These are phyloP conservation scores for Ephemerocybe angulata DNA, from an alignment of 768 basidiomycete species.

Conservation along the genomic window DNA sequence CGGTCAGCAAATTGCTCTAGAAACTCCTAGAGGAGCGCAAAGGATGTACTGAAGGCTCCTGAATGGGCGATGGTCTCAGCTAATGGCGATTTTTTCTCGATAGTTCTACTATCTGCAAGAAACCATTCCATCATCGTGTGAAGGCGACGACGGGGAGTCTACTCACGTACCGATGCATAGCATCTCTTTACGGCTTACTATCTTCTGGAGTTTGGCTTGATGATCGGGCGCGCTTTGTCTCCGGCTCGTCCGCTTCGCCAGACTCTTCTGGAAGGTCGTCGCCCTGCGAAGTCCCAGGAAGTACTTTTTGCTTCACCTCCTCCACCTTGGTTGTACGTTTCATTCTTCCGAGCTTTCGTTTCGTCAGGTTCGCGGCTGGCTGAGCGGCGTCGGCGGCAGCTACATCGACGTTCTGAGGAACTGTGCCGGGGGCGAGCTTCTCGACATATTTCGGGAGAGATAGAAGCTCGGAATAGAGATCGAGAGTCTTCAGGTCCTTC, in stretches of 20 bases:
- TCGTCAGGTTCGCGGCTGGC: conserved; percentile 30
- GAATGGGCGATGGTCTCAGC: too few species aligned
- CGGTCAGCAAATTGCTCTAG: too few species aligned
- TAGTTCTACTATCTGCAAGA: too few species aligned
- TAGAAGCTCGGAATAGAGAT: conserved; percentile 56
- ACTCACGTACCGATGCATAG: too few species aligned
- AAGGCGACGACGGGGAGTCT: too few species aligned
- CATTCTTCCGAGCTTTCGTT: conserved; percentile 46
- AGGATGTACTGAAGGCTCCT: too few species aligned
- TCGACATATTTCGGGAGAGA: conserved; percentile 60
- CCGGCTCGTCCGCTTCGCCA: neutral
- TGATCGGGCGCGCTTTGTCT: neutral
- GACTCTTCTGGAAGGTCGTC: neutral
- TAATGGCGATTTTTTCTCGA: too few species aligned
- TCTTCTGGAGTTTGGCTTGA: neutral
- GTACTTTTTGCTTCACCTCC: conserved; percentile 20
- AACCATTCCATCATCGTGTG: too few species aligned
- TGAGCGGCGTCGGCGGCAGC: neutral
- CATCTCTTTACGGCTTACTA: too few species aligned
- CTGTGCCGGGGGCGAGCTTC: conserved; percentile 8
- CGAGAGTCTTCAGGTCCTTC: conserved; percentile 49
- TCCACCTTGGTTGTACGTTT: conserved; percentile 41
- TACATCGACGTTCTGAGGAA: neutral
- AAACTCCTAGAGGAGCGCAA: too few species aligned
- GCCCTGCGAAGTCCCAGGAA: neutral